Percentiles rank a stretch among this genome's conserved stretches.
phyloP scores from a whole-genome alignment of 768 basidiomycete species.

The Boletus tomentosulus region DNA sequence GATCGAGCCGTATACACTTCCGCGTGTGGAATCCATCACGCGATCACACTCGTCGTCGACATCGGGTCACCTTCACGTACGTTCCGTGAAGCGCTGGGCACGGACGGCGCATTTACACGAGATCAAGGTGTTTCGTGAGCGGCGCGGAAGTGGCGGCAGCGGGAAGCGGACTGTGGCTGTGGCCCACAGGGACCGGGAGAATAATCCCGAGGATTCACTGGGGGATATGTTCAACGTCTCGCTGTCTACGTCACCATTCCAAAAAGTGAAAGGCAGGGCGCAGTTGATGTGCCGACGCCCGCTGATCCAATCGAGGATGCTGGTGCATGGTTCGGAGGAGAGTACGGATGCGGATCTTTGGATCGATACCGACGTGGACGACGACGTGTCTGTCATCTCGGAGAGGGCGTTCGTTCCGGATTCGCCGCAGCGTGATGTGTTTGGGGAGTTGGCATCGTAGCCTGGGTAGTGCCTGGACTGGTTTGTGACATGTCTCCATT shows the following conservation, averaged over 20 bases:
- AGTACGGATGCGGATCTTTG: too few relatives aligned
- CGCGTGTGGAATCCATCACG: conserved; percentile 15
- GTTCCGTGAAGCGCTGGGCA: conserved; percentile 55
- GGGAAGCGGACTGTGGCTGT: conserved; percentile 2
- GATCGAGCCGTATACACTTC: conserved; percentile 25
- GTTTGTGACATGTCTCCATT: neutral
- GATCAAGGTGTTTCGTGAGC: conserved; percentile 33
- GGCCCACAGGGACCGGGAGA: conserved; percentile 10
- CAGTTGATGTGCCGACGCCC: too few relatives aligned
- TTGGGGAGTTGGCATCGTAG: neutral
- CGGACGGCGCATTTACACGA: conserved; percentile 68
- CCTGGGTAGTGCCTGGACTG: neutral
- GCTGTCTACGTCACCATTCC: neutral
- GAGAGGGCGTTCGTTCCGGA: conserved; percentile 12
- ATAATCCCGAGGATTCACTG: neutral
- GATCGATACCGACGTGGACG: conserved; percentile 1
- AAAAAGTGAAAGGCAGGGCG: neutral
- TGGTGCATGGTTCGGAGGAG: too few relatives aligned
- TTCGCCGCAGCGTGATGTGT: conserved; percentile 7
- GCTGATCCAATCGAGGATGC: too few relatives aligned
- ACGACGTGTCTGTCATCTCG: conserved; percentile 14
- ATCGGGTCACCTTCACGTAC: conserved; percentile 8
- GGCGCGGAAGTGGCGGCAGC: conserved; percentile 4
- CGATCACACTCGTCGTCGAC: conserved; percentile 23
- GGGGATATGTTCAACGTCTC: conserved; percentile 18